phyloP scores from a whole-genome alignment of 164 flowering plant genomes.

The Euptelea pleiosperma region DNA sequence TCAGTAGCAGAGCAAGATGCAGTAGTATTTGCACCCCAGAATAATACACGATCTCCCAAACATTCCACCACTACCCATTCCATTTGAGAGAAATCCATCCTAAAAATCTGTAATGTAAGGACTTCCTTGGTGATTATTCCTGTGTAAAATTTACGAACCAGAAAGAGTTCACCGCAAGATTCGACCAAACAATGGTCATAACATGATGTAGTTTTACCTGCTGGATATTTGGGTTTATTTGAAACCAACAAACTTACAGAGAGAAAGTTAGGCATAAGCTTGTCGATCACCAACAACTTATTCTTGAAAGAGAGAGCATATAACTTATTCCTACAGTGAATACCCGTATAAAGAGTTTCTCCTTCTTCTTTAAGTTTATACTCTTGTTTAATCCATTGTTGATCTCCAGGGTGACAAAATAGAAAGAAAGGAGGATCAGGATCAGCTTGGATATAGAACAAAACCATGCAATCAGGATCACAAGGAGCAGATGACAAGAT shows the following conservation, averaged over 20 bases:
- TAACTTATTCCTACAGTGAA: background rate
- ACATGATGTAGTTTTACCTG: background rate
- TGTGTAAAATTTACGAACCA: background rate
- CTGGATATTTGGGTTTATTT: background rate
- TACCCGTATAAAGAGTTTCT: too few relatives aligned
- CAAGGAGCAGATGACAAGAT: too few relatives aligned
- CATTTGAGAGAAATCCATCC: background rate
- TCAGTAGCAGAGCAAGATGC: background rate
- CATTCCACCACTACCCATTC: background rate
- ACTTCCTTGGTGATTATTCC: background rate
- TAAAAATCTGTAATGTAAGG: background rate
- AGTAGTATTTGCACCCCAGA: background rate
- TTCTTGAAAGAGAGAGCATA: background rate
- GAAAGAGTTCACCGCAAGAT: constrained; percentile 2
- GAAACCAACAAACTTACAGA: background rate
- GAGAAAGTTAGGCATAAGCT: background rate
- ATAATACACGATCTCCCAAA: background rate
- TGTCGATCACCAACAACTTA: background rate
- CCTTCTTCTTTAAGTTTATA: background rate
- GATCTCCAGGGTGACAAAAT: background rate
- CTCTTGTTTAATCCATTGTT: background rate
- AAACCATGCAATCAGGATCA: too few relatives aligned
- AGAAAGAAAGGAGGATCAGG: background rate
- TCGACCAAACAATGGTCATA: background rate
- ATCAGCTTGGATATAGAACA: too few relatives aligned